Evolutionary conservation across 2,329 filamentous ascomycete species (phyloP).

Genomic region (Penicillium occitanis): DNA sequence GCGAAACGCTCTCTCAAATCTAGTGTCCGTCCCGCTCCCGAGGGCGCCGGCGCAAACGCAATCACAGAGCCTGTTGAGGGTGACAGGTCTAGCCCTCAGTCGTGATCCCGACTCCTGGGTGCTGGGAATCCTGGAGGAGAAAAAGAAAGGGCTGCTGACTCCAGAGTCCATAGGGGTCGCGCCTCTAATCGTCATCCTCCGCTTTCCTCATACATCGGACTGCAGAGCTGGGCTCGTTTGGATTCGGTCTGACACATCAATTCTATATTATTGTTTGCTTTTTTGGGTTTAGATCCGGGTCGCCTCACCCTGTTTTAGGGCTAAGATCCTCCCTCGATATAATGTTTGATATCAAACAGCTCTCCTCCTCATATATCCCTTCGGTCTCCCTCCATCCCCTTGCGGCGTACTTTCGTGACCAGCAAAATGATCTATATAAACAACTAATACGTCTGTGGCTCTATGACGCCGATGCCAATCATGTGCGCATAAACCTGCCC

Average conservation of each 20-base stretch:
- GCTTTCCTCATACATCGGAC: neutral
- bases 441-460: conserved; percentile 8
- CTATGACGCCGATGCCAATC: conserved; percentile 24
- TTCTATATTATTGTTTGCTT: conserved; percentile 4
- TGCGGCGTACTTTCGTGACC: neutral
- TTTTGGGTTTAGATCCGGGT: neutral
- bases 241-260: conserved; percentile 8
- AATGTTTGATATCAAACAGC: conserved; percentile 13
- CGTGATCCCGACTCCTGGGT: conserved; percentile 13
- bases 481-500: conserved; percentile 34
- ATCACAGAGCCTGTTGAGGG: neutral
- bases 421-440: conserved; percentile 5
- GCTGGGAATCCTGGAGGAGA: conserved; percentile 16
- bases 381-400: conserved; percentile 4
- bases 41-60: conserved; percentile 4
- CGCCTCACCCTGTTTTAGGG: conserved; percentile 6
- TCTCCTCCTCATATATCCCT: conserved; percentile 14
- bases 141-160: neutral
- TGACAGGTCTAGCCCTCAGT: conserved; percentile 3
- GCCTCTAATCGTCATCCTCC: conserved; percentile 12
- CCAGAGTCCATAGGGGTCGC: neutral
- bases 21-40: neutral
- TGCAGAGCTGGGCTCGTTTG: conserved; percentile 10
- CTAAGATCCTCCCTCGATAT: neutral
- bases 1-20: conserved; percentile 8